Conservation (phyloP, 2,329 filamentous ascomycete species). For the Myriosclerotinia scirpicola region DNA sequence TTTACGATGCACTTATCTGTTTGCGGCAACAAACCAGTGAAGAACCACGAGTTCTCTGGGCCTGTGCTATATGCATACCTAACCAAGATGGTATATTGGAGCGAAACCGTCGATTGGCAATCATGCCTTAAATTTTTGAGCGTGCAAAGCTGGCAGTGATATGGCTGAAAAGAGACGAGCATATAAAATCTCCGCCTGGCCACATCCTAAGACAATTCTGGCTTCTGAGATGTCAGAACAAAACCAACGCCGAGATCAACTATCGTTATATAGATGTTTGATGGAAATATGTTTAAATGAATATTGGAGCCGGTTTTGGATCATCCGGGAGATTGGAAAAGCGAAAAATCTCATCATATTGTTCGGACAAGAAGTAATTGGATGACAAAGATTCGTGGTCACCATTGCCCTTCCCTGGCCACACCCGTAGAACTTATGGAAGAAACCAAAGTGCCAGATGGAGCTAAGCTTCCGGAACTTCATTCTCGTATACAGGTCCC, state of each 20-base stretch:
- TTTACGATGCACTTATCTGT: conserved; percentile 19
- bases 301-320: conserved; percentile 35
- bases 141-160: conserved; percentile 23
- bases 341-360: conserved; percentile 35
- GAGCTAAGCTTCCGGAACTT: not conserved
- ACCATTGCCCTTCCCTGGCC: not conserved
- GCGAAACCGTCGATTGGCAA: conserved; percentile 23
- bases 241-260: not conserved
- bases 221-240: conserved; percentile 1
- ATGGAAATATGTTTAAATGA: conserved; percentile 26
- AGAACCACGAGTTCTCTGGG: conserved; percentile 20
- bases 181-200: not conserved
- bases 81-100: conserved; percentile 26
- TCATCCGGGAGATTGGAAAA: conserved; percentile 38
- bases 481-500: conserved; percentile 22
- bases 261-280: not conserved
- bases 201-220: not conserved
- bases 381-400: conserved; percentile 20
- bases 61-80: conserved; percentile 28
- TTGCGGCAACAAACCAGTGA: not conserved
- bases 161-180: conserved; percentile 16
- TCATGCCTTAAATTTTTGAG: conserved; percentile 26
- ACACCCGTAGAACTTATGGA: not conserved
- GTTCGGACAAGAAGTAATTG: conserved; percentile 28
- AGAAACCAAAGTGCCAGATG: not conserved